Percentiles rank a stretch among this genome's conserved stretches.
Evolutionary conservation across 2,329 filamentous ascomycete species (phyloP).

Genomic region (Aspergillus brasiliensis): DNA sequence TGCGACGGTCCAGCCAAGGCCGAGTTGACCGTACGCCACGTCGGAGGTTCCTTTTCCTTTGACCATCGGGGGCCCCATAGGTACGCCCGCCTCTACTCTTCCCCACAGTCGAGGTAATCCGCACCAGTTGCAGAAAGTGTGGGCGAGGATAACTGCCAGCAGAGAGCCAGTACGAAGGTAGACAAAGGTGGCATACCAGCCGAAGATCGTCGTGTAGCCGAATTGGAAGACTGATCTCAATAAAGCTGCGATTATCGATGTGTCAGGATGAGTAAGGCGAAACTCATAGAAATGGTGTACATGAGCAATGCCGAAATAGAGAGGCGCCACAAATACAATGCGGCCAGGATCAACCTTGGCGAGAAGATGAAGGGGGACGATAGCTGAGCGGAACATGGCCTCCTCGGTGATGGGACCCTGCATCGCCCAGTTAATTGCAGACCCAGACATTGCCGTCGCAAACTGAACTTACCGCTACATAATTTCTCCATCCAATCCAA

Average conservation of each 20-base stretch:
- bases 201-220: conserved; percentile 87
- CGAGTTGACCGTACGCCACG: conserved; percentile 33
- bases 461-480: conserved; percentile 68
- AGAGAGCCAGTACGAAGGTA: conserved; percentile 84
- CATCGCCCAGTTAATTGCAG: conserved; percentile 15
- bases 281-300: conserved; percentile 97
- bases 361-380: conserved; percentile 78
- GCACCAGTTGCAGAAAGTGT: conserved; percentile 90
- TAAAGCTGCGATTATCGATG: conserved; percentile 64
- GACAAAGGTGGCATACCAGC: conserved; percentile 87
- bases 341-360: conserved; percentile 58
- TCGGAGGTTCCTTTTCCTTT: conserved; percentile 46
- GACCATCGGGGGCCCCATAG: conserved; percentile 36
- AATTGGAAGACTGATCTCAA: conserved; percentile 80
- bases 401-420: conserved; percentile 90
- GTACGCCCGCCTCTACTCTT: conserved; percentile 59
- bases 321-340: conserved; percentile 78
- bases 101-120: conserved; percentile 88
- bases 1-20: conserved; percentile 66
- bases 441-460: conserved; percentile 12
- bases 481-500: conserved; percentile 84
- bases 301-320: conserved; percentile 92
- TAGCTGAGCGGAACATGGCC: conserved; percentile 84
- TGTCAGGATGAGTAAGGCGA: conserved; percentile 73
- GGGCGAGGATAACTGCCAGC: conserved; percentile 71